Base-by-base conservation (phyloP, 2,329 filamentous ascomycete genomes). In the Talaromyces sp. region DNA sequence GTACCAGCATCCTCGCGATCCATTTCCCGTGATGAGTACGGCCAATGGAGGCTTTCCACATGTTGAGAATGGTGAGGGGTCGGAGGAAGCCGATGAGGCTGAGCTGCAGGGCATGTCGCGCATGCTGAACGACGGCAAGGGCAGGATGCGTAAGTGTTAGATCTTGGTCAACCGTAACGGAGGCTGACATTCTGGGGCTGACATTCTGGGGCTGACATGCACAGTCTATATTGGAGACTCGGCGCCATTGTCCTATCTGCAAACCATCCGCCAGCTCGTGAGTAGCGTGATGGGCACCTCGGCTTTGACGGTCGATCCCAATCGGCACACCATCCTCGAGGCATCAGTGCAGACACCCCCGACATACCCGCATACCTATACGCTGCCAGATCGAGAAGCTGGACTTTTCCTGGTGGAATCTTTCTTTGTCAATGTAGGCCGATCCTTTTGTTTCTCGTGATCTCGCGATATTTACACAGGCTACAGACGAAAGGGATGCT, bases 221-320 rank as follows among this genome's bases (percentile, higher is more conserved):
- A 8, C 38, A 84, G 82, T 85, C 26, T 87, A 86, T 63, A 77
- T 87, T 62, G 85, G 85, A n/a, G 83, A 87, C 64, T 84, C 85
- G 1, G 84, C 84, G 0, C 83, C 83, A 0, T 73, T 87, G 6
- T 85, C 85, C 0, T 87, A 84, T 65, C 73, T 88, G 3, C 82
- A 87, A 59, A 74, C 85, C 51, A 80, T 88, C 19, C 82, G 85
- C 10, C 82, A 83, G 73, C 81, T 87, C 64, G 83, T 88, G 4
- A 81, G 84, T 63, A 81, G 74, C 9, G 77, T 79, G 31, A 77
- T 77, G 19, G 85, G 85, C 0, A 68, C 74, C 0, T 87, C 84
- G 3, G 72, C 78, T 0, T 88, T 88, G 65, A 87, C 84, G 1
- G 69, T 75, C 56, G 85, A 86, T 65, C 81, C 82, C 17, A 76